Evolutionary conservation across 805 yeast species (phyloP), one percentile per base, ranked within the genome.

Genomic region (Pichia paraexigua): DNA sequence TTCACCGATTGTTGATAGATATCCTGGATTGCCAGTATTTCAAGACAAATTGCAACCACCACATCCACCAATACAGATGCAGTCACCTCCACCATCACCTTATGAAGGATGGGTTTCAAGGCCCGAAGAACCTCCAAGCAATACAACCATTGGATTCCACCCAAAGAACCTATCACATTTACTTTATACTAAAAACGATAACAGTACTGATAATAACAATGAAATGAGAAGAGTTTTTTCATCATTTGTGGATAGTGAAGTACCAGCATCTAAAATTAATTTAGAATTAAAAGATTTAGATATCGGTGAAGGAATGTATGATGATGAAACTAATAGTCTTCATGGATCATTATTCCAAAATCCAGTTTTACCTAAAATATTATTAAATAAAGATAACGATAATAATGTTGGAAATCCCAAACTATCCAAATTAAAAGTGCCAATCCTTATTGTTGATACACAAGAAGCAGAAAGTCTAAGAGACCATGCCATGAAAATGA

Each of bases 1-100:
- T n/a, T 28, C 35, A 28, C 50, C 52, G 12, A 30, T 48, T 15
- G 35, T 46, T 45, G 55, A 53, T 20, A 45, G 43, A 40, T 43
- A 32, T 37, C 53, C 55, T 21, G 54, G 43, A 22, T 28, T 41
- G 22, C 15, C 43, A 17, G 46, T 30, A 8, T 20, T 28, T n/a
- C 47, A 45, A 3, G 40, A 39, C 6, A 52, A 45, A 32, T 51
- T 63, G 21, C 53, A 52, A 21, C 62, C 62, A 3, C 70, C 70
- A 1, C 60, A 58, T 28, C 57, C 63, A 9, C 58, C 55, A n/a
- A 53, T 66, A 1, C 68, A 66, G 45, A 54, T 66, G 45, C 67
- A 64, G 53, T 67, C 71, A 0, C 71, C 71, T 8, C 71, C 71
- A 9, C 63, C 69, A 1, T 67, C 71, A 1, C 71, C 71, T 4